phyloP scores from a whole-genome alignment of 1,284 basidiomycete genomes.

The Farysia itapuensis region DNA sequence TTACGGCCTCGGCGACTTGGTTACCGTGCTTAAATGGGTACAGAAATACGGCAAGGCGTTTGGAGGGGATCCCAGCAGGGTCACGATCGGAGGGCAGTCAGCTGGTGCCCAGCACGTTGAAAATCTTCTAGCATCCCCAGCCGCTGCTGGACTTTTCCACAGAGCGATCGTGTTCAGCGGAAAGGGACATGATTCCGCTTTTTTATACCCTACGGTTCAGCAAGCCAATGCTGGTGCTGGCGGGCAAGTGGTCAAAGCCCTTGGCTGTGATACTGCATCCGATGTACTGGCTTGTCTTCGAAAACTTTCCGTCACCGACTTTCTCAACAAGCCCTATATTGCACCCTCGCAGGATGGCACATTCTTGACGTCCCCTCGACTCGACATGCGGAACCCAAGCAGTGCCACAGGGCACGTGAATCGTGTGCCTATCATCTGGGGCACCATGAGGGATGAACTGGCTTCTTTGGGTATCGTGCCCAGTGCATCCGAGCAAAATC shows the following conservation, averaged over 20 bases:
- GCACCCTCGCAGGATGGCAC: conserved; percentile 24
- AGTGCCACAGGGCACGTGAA: conserved; percentile 21
- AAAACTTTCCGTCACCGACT: conserved; percentile 5
- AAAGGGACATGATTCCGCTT: conserved; percentile 11
- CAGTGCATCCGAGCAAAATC: conserved; percentile 15
- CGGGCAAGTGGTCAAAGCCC: conserved; percentile 9
- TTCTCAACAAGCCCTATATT: conserved; percentile 8
- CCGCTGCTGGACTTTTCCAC: conserved; percentile 23
- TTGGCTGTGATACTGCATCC: conserved; percentile 19
- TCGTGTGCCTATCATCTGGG: conserved; percentile 38
- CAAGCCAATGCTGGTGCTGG: conserved; percentile 8
- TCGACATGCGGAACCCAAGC: conserved; percentile 23
- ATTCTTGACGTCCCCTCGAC: conserved; percentile 15
- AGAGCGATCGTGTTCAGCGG: conserved; percentile 26
- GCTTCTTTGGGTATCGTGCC: conserved; percentile 39
- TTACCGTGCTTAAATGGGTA: conserved; percentile 64
- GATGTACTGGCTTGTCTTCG: conserved; percentile 37
- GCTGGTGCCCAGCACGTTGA: conserved; percentile 67
- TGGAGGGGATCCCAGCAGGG: conserved; percentile 68
- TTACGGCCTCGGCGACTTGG: conserved; percentile 49
- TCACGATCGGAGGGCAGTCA: conserved; percentile 85
- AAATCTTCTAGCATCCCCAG: conserved; percentile 25
- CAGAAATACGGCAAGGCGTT: conserved; percentile 66
- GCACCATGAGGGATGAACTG: conserved; percentile 42
- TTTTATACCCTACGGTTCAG: conserved; percentile 11